A percentile compares a stretch with the other conserved stretches of the same genome.
These are phyloP conservation scores for Paxillus rubicundulus DNA, from an alignment of 768 basidiomycete genomes.

Conservation along the genomic window DNA sequence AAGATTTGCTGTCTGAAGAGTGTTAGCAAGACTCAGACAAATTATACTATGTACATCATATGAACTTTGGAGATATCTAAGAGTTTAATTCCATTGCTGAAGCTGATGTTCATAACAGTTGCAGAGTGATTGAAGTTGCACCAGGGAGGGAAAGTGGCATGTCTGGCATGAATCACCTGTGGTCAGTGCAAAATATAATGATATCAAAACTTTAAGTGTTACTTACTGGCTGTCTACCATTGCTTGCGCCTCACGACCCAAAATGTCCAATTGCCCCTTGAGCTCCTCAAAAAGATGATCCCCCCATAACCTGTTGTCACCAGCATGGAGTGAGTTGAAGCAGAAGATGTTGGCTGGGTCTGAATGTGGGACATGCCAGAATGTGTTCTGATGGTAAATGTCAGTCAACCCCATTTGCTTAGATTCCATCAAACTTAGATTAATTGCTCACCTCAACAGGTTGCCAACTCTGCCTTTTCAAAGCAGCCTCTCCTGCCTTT, in stretches of 20 bases:
- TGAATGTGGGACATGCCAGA: no score
- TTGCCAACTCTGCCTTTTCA: constrained; percentile 15
- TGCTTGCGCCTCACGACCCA: no score
- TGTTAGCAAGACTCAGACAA: no score
- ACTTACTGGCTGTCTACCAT: not conserved
- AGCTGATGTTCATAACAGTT: constrained; percentile 22
- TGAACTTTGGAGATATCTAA: constrained; percentile 37
- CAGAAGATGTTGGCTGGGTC: no score
- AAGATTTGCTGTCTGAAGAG: no score
- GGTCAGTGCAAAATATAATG: no score
- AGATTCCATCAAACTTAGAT: not conserved
- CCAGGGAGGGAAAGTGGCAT: constrained; percentile 32
- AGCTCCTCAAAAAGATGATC: no score
- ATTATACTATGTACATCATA: no score
- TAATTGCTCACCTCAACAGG: constrained; percentile 21
- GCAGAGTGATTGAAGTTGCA: constrained; percentile 32
- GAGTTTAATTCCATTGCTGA: constrained; percentile 35
- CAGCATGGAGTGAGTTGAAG: no score
- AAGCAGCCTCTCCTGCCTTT: constrained; percentile 10
- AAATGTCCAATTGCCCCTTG: no score
- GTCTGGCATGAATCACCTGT: constrained; percentile 11
- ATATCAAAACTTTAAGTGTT: constrained; percentile 1
- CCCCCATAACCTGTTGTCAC: no score
- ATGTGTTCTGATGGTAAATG: no score
- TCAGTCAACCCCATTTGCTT: constrained; percentile 21